Base-by-base conservation (phyloP, 768 basidiomycete genomes). In the Jaapia argillacea region DNA sequence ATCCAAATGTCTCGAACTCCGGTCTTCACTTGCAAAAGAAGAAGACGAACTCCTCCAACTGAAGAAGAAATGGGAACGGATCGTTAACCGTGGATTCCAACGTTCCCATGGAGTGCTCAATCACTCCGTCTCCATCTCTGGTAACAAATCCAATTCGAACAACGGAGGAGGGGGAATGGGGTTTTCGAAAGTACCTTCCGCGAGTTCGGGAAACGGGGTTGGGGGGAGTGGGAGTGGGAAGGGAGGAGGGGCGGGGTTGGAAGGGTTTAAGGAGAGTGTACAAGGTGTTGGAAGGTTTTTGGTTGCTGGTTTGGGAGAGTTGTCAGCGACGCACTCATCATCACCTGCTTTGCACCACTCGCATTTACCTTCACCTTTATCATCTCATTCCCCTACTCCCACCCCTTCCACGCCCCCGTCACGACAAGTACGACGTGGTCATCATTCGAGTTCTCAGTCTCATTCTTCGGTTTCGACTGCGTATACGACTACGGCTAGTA, bases 21-120 rank as follows among this genome's bases (percentile, higher is more conserved):
- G 85, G 14, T 75, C 81, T 4, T 85, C 86, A 50, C 75, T 91
- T 2, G 70, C 71, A 5, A 54, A 62, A 12, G 84, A 89, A 50
- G 87, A 91, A 62, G 70, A 70, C 2, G 88, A 89, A 54, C 68
- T 90, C 2, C 56, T 72, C 1, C 74, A 83, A 56, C 62, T 90
- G 40, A 91, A 90, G 66, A 75, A 74, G 45, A 85, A 81, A 60
- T 91, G 88, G 88, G 85, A 82, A 58, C 74, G 77, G 24, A 85
- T 90, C 45, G 76, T 89, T 36, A 74, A 72, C 51, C 72, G 76
- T 14, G 79, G 81, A 21, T 72, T 80, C 50, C 71, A 71, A 14
- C 53, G 62, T 44, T 51, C 56, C 18, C 47, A 56, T 51, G n/a
- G n/a, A n/a, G n/a, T n/a, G n/a, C n/a, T n/a, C 57, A 23, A 50